Percentiles rank a stretch among this genome's conserved stretches.
Evolutionary conservation across 2,329 filamentous ascomycete species (phyloP).

Genomic region (Dactylellina haptotyla): DNA sequence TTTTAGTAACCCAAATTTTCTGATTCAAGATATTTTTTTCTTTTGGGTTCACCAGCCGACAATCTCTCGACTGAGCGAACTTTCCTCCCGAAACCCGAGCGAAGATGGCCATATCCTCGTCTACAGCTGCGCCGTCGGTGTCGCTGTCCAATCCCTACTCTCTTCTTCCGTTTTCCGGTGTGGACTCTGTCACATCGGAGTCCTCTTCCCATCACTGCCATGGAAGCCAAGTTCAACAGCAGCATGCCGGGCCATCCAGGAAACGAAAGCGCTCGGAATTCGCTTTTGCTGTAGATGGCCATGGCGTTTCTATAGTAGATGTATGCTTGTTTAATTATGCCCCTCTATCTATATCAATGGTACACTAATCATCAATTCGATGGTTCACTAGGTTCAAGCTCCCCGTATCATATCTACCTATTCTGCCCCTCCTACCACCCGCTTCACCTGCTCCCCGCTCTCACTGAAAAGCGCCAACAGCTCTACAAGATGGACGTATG

Average conservation of each 20-base stretch:
- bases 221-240: constrained; percentile 42
- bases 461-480: constrained; percentile 44
- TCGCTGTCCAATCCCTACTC: constrained; percentile 53
- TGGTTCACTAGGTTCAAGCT: constrained; percentile 40
- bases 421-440: constrained; percentile 46
- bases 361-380: neutral
- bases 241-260: constrained; percentile 37
- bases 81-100: constrained; percentile 5
- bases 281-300: constrained; percentile 48
- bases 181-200: constrained; percentile 31
- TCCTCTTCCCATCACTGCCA: constrained; percentile 32
- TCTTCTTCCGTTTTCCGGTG: constrained; percentile 39
- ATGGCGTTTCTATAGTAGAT: constrained; percentile 46
- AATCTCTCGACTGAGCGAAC: constrained; percentile 15
- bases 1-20: constrained; percentile 43
- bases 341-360: neutral
- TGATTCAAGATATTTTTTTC: neutral
- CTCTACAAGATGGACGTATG: constrained; percentile 49
- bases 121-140: constrained; percentile 47
- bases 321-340: constrained; percentile 12
- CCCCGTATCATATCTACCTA: constrained; percentile 52
- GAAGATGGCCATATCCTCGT: constrained; percentile 51
- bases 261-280: constrained; percentile 52
- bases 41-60: neutral
- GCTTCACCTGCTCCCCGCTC: constrained; percentile 47